Evolutionary conservation across 257 asterid genomes (phyloP).

Genomic region (Rubia yunnanensis): DNA sequence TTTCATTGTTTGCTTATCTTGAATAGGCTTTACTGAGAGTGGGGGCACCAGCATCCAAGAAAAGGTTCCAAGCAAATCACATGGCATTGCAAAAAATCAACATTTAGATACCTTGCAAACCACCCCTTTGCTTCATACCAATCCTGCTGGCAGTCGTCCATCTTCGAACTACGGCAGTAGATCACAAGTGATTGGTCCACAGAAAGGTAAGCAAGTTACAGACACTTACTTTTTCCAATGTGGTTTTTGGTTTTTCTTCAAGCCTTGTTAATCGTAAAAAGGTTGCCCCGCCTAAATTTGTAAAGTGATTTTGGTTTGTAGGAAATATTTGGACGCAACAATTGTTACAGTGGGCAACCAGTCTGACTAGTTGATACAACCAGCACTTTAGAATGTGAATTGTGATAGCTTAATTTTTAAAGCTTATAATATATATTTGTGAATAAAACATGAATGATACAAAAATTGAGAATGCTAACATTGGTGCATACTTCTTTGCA

Average conservation of each 20-base stretch:
- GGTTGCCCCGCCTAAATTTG: conserved; percentile 4
- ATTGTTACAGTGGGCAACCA: conserved; percentile 10
- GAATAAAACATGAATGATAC: neutral
- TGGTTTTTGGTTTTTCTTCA: conserved; percentile 9
- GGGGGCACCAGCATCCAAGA: conserved; percentile 32
- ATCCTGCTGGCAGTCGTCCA: conserved; percentile 56
- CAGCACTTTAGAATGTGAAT: neutral
- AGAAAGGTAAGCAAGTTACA: conserved; percentile 44
- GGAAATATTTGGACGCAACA: conserved; percentile 3
- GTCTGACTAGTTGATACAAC: conserved; percentile 9
- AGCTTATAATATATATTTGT: neutral
- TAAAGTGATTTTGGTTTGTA: conserved; percentile 8
- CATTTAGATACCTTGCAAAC: conserved; percentile 35
- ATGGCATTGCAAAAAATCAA: conserved; percentile 48
- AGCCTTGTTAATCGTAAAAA: conserved; percentile 4
- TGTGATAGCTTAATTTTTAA: conserved; percentile 1
- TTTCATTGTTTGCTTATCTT: conserved; percentile 17
- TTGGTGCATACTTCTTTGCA: too few species aligned
- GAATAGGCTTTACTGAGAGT: conserved; percentile 34
- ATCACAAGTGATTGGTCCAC: conserved; percentile 50
- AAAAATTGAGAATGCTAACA: neutral
- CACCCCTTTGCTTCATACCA: conserved; percentile 33
- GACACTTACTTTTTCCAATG: neutral
- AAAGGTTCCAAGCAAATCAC: conserved; percentile 35
- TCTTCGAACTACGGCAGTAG: conserved; percentile 63